phyloP scores from a whole-genome alignment of 352 stramenopile species.

The Globisporangium nodosum region DNA sequence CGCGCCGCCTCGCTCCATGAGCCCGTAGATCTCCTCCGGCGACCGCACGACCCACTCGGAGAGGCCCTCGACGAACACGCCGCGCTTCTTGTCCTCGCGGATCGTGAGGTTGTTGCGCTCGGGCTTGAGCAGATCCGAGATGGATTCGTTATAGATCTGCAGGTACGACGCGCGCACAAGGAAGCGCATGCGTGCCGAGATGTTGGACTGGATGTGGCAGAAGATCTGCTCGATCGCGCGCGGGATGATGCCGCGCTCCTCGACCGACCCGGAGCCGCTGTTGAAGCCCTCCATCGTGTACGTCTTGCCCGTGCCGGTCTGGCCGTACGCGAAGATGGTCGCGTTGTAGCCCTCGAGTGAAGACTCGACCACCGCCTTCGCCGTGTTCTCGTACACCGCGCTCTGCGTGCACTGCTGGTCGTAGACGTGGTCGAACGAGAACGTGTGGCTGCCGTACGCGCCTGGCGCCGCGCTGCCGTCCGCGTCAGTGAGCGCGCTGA shows the following conservation, averaged over 20 bases:
- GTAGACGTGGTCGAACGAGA: conserved; percentile 95
- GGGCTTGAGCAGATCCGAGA: conserved; percentile 92
- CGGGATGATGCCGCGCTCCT: conserved; percentile 97
- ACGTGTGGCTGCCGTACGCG: conserved; percentile 84
- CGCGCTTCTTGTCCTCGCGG: conserved; percentile 89
- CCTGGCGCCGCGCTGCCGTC: conserved; percentile 23
- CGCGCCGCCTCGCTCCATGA: conserved; percentile 90
- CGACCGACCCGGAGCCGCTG: conserved; percentile 72
- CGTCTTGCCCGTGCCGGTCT: conserved; percentile 91
- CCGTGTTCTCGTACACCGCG: conserved; percentile 92
- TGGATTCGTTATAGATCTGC: conserved; percentile 95
- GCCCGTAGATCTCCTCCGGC: conserved; percentile 90
- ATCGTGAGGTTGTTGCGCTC: conserved; percentile 91
- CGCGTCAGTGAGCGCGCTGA: conserved; percentile 36
- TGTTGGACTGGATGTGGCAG: conserved; percentile 85
- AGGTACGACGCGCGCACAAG: conserved; percentile 91
- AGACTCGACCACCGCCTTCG: conserved; percentile 89
- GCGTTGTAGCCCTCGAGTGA: conserved; percentile 91
- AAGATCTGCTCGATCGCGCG: conserved; percentile 96
- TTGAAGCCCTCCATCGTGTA: conserved; percentile 97
- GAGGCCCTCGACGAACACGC: conserved; percentile 93
- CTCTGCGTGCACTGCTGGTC: conserved; percentile 88
- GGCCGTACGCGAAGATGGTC: conserved; percentile 89
- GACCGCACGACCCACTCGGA: conserved; percentile 93
- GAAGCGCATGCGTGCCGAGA: conserved; percentile 82